Conservation (phyloP, 148 eudicot species). For the Bassia scoparia region DNA sequence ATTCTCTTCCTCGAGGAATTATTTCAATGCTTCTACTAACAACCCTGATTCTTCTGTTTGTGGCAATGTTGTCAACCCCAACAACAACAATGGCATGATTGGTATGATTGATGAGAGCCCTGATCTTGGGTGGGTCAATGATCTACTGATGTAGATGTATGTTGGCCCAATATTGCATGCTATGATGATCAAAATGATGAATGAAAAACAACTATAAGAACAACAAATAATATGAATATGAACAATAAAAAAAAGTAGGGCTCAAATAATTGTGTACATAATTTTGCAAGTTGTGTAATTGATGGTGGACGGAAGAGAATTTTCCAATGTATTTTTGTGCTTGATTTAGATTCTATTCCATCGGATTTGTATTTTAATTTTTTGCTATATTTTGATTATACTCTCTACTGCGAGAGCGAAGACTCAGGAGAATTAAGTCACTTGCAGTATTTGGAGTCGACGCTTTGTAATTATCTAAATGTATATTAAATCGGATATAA, state of each 20-base stretch:
- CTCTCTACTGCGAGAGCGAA: no score
- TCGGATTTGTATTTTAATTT: neutral
- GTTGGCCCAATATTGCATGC: neutral
- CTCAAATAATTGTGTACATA: neutral
- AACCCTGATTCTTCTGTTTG: conserved; percentile 1
- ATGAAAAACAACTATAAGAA: neutral
- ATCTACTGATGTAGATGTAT: conserved; percentile 40
- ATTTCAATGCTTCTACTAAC: conserved; percentile 8
- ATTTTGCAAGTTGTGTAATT: neutral
- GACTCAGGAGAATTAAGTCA: no score
- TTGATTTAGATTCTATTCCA: neutral
- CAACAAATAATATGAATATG: neutral
- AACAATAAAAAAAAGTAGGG: neutral
- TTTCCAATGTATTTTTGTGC: neutral
- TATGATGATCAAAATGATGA: neutral
- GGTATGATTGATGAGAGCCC: conserved; percentile 42
- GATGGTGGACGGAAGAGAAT: neutral
- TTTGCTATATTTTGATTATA: neutral
- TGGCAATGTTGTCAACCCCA: neutral
- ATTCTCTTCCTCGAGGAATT: conserved; percentile 24
- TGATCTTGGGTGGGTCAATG: conserved; percentile 87
- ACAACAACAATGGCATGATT: neutral
- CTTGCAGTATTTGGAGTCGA: no score
- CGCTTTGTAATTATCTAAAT: neutral
- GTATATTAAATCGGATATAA: no score